Percentiles rank a stretch among this genome's conserved stretches.
Conservation (phyloP, 2,329 filamentous ascomycete species). For the Reticulascus tulasneorum region DNA sequence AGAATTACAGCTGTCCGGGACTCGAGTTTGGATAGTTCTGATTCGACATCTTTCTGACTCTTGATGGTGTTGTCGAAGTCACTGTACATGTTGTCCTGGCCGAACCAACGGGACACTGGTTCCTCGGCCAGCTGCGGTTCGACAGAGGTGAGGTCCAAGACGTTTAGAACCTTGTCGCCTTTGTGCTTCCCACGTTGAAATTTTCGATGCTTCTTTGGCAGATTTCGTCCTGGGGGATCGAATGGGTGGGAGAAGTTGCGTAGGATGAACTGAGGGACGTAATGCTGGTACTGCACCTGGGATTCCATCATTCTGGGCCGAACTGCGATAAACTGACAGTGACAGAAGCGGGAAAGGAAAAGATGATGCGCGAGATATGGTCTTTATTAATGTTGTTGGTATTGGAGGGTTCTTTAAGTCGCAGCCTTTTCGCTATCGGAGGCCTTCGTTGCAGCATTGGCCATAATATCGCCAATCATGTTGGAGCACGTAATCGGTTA, state of each 20-base stretch:
- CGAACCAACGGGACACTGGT: conserved; percentile 17
- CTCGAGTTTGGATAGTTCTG: conserved; percentile 21
- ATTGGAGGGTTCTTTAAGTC: no score
- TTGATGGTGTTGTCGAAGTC: conserved; percentile 13
- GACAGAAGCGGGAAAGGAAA: no score
- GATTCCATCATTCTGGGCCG: no score
- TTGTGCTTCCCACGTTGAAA: conserved; percentile 14
- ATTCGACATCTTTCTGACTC: conserved; percentile 19
- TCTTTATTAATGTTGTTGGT: no score
- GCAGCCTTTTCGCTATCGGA: no score
- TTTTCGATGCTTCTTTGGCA: no score
- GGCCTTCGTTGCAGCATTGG: no score
- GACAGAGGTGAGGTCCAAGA: conserved; percentile 15
- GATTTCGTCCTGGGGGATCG: conserved; percentile 7
- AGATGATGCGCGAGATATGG: no score
- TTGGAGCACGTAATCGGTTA: no score
- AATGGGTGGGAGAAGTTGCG: conserved; percentile 17
- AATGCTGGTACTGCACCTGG: conserved; percentile 19
- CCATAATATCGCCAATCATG: no score
- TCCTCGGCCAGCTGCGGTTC: conserved; percentile 14
- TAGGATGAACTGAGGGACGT: conserved; percentile 18
- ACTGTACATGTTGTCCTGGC: conserved; percentile 22
- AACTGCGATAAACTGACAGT: no score
- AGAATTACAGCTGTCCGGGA: conserved; percentile 13
- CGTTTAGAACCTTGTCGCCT: conserved; percentile 20